A percentile compares a stretch with the other conserved stretches of the same genome.
These are phyloP conservation scores for Tricladium varicosporioides DNA, from an alignment of 2,329 filamentous ascomycete species.

Conservation along the genomic window DNA sequence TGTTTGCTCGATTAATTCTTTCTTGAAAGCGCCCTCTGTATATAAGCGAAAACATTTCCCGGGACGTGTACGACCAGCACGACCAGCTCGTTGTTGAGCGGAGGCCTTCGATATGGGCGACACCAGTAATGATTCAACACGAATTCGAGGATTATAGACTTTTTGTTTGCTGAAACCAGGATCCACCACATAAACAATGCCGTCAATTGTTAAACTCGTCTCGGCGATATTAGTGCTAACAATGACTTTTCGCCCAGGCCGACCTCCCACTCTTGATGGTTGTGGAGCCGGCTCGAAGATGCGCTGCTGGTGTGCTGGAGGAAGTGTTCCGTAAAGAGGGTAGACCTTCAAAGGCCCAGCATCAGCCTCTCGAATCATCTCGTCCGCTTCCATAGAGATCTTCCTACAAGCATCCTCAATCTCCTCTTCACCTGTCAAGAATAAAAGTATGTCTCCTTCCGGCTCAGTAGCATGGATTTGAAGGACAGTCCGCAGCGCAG, in stretches of 20 bases:
- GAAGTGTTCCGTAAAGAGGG: constrained; percentile 89
- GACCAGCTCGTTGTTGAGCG: constrained; percentile 94
- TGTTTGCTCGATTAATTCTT: constrained; percentile 95
- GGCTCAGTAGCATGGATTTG: constrained; percentile 93
- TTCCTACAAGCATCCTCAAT: constrained; percentile 96
- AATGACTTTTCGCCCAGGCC: constrained; percentile 90
- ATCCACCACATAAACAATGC: constrained; percentile 99
- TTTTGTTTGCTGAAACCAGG: constrained; percentile 99
- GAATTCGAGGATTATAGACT: constrained; percentile 95
- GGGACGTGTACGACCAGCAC: constrained; percentile 96
- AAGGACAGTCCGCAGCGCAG: constrained; percentile 87
- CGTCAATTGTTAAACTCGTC: constrained; percentile 95
- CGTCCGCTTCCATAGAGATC: constrained; percentile 85
- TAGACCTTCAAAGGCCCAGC: constrained; percentile 88
- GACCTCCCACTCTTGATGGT: constrained; percentile 69
- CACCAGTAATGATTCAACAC: constrained; percentile 95
- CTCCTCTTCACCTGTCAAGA: constrained; percentile 96
- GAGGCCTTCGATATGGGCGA: constrained; percentile 98
- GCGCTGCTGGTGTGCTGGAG: constrained; percentile 87
- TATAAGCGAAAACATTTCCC: constrained; percentile 98
- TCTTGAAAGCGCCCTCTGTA: constrained; percentile 93
- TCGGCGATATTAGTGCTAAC: constrained; percentile 98
- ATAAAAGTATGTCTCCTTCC: constrained; percentile 90
- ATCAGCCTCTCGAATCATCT: constrained; percentile 87
- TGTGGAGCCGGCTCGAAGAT: constrained; percentile 90